Percentiles rank a stretch among this genome's conserved stretches.
phyloP scores from a whole-genome alignment of 352 stramenopile species.

The Blastocystis sp. region DNA sequence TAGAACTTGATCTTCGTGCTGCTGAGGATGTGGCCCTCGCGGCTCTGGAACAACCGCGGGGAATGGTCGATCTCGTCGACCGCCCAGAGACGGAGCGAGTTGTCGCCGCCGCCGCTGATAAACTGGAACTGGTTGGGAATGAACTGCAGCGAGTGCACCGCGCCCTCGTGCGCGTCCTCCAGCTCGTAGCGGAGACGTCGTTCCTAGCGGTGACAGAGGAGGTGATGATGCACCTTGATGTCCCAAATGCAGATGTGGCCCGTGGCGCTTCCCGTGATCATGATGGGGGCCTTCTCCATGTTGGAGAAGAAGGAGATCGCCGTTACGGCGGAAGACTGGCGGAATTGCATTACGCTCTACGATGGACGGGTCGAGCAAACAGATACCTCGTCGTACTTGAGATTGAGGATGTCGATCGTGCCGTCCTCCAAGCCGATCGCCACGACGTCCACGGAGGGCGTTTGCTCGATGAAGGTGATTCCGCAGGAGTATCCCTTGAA shows the following conservation, averaged over 20 bases:
- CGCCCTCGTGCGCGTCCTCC: conserved; percentile 32
- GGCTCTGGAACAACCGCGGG: conserved; percentile 21
- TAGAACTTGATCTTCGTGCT: conserved; percentile 87
- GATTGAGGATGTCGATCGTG: conserved; percentile 83
- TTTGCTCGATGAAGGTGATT: conserved; percentile 82
- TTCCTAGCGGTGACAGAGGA: not conserved
- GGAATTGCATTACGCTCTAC: conserved; percentile 64
- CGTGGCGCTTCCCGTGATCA: conserved; percentile 80
- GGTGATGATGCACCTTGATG: not conserved
- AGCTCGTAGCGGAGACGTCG: conserved; percentile 18
- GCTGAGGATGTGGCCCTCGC: conserved; percentile 80
- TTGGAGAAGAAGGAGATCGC: conserved; percentile 82
- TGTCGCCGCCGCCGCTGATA: conserved; percentile 78
- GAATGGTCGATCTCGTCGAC: conserved; percentile 82
- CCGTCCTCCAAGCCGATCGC: conserved; percentile 83
- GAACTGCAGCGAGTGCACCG: conserved; percentile 45
- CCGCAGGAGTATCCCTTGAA: conserved; percentile 78
- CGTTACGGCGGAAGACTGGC: conserved; percentile 37
- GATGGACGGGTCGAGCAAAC: not conserved
- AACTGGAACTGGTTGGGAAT: conserved; percentile 27
- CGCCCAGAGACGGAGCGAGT: conserved; percentile 86
- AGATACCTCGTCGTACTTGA: conserved; percentile 81
- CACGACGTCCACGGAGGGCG: conserved; percentile 83
- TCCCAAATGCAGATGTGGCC: conserved; percentile 65
- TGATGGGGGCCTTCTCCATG: conserved; percentile 82